Percentiles rank a stretch among this genome's conserved stretches.
Evolutionary conservation across 371 early-diverging fungal species (phyloP).

Genomic region (Batrachochytrium dendrobatidis): DNA sequence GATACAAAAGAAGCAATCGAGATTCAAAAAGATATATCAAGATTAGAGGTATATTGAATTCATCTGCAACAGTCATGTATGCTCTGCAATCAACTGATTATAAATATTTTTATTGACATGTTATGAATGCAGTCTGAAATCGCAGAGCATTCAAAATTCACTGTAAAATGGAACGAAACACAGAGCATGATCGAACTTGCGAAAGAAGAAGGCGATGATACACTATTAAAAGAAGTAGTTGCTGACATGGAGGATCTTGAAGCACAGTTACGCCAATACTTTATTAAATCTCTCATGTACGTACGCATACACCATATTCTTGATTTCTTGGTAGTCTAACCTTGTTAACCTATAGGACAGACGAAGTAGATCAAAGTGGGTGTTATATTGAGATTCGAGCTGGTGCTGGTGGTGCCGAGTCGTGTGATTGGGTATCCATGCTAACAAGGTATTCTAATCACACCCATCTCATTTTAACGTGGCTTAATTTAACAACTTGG

Average conservation of each 20-base stretch:
- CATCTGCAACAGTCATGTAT: neutral
- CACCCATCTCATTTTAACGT: neutral
- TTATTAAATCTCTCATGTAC: conserved; percentile 31
- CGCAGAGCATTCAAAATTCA: neutral
- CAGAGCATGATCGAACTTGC: conserved; percentile 20
- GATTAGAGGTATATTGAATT: conserved; percentile 2
- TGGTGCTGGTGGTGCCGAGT: conserved; percentile 46
- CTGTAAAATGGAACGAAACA: neutral
- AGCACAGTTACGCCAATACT: conserved; percentile 22
- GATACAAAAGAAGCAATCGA: conserved; percentile 25
- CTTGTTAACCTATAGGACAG: conserved; percentile 17
- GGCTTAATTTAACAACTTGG: neutral
- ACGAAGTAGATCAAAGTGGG: conserved; percentile 29
- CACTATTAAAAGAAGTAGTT: conserved; percentile 20
- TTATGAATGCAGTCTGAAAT: neutral
- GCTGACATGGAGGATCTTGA: conserved; percentile 22
- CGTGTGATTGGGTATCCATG: conserved; percentile 40
- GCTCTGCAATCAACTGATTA: no score
- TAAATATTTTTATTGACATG: neutral
- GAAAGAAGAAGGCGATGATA: conserved; percentile 26
- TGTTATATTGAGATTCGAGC: conserved; percentile 45
- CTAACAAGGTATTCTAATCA: conserved; percentile 20
- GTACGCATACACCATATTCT: no score
- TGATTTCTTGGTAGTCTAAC: neutral
- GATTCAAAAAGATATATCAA: conserved; percentile 23